A percentile compares a stretch with the other conserved stretches of the same genome.
These are phyloP conservation scores for Amanita jacksonii DNA, from an alignment of 768 basidiomycete species.

Conservation along the genomic window DNA sequence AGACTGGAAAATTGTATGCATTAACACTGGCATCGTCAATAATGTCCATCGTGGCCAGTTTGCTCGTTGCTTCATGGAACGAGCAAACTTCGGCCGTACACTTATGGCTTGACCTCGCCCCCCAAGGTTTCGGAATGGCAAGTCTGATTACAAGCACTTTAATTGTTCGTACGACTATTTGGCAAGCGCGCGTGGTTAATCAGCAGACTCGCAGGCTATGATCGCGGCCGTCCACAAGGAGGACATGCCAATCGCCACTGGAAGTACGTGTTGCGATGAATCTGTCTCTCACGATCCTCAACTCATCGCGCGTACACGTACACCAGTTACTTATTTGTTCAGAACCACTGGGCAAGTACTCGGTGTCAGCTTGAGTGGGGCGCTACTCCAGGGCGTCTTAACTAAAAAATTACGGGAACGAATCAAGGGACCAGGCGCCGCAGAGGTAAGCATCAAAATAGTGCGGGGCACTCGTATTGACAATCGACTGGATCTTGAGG, in stretches of 20 bases:
- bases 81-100: constrained; percentile 48
- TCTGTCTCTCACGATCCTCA: constrained; percentile 12
- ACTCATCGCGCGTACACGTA: background rate
- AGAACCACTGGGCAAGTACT: constrained; percentile 92
- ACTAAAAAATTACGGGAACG: constrained; percentile 56
- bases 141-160: constrained; percentile 80
- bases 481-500: constrained; percentile 29
- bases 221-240: constrained; percentile 72
- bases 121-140: constrained; percentile 79
- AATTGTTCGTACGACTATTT: constrained; percentile 44
- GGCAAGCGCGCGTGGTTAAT: constrained; percentile 9
- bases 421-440: constrained; percentile 70
- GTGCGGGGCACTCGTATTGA: background rate
- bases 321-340: constrained; percentile 83
- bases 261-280: constrained; percentile 48
- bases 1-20: constrained; percentile 76
- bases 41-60: constrained; percentile 48
- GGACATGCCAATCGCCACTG: constrained; percentile 84
- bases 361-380: constrained; percentile 83
- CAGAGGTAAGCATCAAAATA: constrained; percentile 40
- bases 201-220: constrained; percentile 51
- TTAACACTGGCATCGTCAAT: constrained; percentile 61
- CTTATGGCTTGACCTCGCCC: constrained; percentile 71
- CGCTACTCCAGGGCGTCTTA: constrained; percentile 75
- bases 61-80: constrained; percentile 59